phyloP scores from a whole-genome alignment of 2,329 filamentous ascomycete genomes.

The Alternaria tenuissima region DNA sequence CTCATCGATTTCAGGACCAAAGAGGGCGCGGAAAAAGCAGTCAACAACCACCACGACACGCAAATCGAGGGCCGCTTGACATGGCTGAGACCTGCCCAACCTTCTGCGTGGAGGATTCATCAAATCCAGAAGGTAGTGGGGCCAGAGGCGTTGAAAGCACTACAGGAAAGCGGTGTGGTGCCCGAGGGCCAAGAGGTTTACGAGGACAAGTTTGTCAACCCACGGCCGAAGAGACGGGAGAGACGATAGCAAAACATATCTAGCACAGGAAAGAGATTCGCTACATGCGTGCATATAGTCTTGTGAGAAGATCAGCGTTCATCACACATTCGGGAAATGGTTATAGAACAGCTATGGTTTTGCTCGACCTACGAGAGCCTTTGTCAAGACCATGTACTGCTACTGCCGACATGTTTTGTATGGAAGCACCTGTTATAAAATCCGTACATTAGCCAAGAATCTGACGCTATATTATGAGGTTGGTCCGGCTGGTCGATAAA shows the following conservation, averaged over 20 bases:
- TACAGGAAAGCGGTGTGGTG: constrained; percentile 27
- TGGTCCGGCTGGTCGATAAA: background rate
- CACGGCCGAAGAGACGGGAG: constrained; percentile 2
- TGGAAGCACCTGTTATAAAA: background rate
- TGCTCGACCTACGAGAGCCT: background rate
- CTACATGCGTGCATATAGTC: background rate
- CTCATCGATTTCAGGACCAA: constrained; percentile 36
- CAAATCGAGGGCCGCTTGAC: constrained; percentile 24
- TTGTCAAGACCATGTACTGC: background rate
- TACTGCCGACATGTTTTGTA: background rate
- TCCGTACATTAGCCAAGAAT: background rate
- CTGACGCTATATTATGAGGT: background rate
- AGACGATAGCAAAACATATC: background rate
- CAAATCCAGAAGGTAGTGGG: constrained; percentile 24
- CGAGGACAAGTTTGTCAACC: constrained; percentile 21
- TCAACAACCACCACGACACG: constrained; percentile 20
- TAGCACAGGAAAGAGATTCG: background rate
- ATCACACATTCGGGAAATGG: background rate
- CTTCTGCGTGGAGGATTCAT: constrained; percentile 20
- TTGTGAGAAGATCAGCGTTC: background rate
- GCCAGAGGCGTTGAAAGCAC: constrained; percentile 14
- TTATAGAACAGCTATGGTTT: background rate
- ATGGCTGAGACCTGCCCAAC: background rate
- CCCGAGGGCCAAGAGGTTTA: constrained; percentile 16
- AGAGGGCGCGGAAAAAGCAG: constrained; percentile 29